Conservation (phyloP, 2,329 filamentous ascomycete species). For the Lecanoromycetidae sp. region DNA sequence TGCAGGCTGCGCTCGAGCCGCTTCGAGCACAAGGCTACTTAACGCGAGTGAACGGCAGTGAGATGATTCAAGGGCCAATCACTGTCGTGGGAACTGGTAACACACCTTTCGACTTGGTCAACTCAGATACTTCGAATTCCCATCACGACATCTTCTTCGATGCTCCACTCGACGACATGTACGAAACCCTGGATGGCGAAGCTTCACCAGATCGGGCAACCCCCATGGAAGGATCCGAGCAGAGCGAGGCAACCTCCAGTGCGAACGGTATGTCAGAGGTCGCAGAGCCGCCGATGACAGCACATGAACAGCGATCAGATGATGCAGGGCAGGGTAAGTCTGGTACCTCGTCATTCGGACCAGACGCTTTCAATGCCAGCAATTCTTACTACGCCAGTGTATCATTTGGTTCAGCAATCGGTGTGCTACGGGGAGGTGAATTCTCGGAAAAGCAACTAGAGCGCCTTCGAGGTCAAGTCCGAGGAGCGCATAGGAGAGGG, state of each 20-base stretch:
- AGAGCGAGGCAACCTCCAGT: background rate
- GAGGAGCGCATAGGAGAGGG: slow-evolving; percentile 38
- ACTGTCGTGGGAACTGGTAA: slow-evolving; percentile 60
- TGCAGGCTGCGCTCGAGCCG: slow-evolving; percentile 20
- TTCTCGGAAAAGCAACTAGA: slow-evolving; percentile 29
- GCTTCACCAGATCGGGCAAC: background rate
- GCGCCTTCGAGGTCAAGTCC: slow-evolving; percentile 36
- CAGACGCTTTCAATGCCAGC: slow-evolving; percentile 32
- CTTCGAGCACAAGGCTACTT: slow-evolving; percentile 22
- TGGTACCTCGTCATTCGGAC: slow-evolving; percentile 22
- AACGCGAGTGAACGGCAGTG: slow-evolving; percentile 37
- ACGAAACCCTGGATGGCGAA: slow-evolving; percentile 1
- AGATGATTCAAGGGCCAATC: slow-evolving; percentile 43
- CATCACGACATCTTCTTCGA: slow-evolving; percentile 51
- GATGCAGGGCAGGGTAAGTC: slow-evolving; percentile 33
- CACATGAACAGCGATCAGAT: slow-evolving; percentile 4
- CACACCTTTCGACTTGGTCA: slow-evolving; percentile 45
- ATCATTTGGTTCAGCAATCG: slow-evolving; percentile 44
- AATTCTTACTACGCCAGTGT: slow-evolving; percentile 58
- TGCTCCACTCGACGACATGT: slow-evolving; percentile 35
- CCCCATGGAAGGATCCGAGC: background rate
- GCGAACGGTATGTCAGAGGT: background rate
- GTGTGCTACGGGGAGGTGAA: slow-evolving; percentile 30
- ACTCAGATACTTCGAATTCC: slow-evolving; percentile 36
- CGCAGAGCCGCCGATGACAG: background rate